Conservation (phyloP, 73 alveolate genomes). For the Tetrahymena borealis region DNA sequence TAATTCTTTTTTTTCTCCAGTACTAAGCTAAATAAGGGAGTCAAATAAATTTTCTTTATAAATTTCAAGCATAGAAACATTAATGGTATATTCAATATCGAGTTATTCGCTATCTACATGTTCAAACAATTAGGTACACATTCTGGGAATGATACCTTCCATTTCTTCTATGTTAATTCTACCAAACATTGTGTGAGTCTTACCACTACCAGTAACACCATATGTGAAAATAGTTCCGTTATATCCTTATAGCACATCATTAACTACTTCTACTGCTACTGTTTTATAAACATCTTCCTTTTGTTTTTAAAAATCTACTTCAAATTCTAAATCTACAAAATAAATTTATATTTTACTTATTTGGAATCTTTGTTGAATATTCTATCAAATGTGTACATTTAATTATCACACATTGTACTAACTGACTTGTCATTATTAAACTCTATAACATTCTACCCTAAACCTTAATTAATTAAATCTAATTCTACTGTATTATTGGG, state of each 20-base stretch:
- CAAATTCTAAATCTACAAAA: neutral
- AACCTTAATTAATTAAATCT: neutral
- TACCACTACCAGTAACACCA: constrained; percentile 3
- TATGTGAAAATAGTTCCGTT: neutral
- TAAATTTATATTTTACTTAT: neutral
- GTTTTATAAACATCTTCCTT: neutral
- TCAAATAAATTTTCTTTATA: neutral
- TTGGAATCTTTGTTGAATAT: neutral
- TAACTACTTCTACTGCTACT: neutral
- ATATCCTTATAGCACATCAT: neutral
- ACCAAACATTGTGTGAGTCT: neutral
- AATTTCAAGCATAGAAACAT: constrained; percentile 1
- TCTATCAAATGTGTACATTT: neutral
- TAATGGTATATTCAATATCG: neutral
- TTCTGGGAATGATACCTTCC: neutral
- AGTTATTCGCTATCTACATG: neutral
- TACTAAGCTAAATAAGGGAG: neutral
- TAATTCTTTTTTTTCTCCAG: neutral
- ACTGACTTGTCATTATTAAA: neutral
- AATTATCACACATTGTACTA: neutral
- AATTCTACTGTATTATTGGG: neutral
- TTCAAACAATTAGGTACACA: neutral
- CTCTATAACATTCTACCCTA: neutral
- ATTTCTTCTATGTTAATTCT: neutral
- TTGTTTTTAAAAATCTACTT: neutral